Evolutionary conservation across 2,329 filamentous ascomycete species (phyloP), one percentile per base, ranked within the genome.

Genomic region (Lecanicillium sp.): DNA sequence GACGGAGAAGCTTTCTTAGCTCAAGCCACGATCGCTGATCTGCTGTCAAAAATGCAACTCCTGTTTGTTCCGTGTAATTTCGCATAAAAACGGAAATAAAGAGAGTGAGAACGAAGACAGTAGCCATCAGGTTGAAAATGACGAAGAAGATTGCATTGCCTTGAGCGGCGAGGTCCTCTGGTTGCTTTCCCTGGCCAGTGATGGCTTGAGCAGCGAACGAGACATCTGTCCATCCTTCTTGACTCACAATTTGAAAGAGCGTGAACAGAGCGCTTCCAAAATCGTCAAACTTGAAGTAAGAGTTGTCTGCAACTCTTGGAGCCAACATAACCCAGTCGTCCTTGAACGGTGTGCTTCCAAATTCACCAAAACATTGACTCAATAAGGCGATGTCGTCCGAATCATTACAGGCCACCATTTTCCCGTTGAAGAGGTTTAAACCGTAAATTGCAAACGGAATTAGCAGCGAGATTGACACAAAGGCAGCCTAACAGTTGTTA

Each of bases 31-130:
- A 95, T 50, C 92, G 81, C 58, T 98, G 92, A 52, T 98, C 92
- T 1, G 89, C 83, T 1, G 92, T 98, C 51, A 98, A 67, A 57
- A 90, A 98, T 3, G 92, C 92, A 31, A 98, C 92, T 2, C 92
- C 92, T 0, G 92, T 98, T 62, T 96, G 89, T 62, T 98, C 92
- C 1, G 92, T 98, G 62, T 98, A 98, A 59, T 95, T 98, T 44
- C 92, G 86, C 92, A 98, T 98, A 60, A 98, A 98, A 44, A 98
- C 92, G 41, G 92, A 96, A 34, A 98, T 94, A 60, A 98, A 98
- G 55, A 98, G 68, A 1, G 92, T 98, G 55, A 98, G 72, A 45
- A 98, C 84, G 63, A 98, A 98, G 47, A 98, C 90, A 0, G 92
- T 92, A 22, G 88, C 88, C 51, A 98, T 73, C 56, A 98, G 75